phyloP scores from a whole-genome alignment of 768 basidiomycete species.

The Favolaschia claudopus region DNA sequence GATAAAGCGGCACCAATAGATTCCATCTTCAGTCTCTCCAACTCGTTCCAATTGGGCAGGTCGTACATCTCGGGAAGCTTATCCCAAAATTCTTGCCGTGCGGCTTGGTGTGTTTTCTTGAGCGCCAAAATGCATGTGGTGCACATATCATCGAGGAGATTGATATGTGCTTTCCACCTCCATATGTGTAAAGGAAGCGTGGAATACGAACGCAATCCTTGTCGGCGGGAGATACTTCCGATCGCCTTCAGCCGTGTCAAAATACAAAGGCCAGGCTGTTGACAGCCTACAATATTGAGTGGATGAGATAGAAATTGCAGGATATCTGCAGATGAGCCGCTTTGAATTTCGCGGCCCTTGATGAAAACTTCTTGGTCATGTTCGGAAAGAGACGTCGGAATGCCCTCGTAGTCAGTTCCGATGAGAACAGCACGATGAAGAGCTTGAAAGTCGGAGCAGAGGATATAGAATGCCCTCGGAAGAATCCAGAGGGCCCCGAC shows the following conservation, averaged over 20 bases:
- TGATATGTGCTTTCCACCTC: not conserved
- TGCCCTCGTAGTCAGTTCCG: not conserved
- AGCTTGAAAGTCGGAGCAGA: not conserved
- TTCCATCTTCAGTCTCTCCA: not conserved
- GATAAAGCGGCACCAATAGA: not conserved
- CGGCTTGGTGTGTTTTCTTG: not conserved
- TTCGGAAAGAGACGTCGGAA: not conserved
- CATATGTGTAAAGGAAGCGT: not conserved
- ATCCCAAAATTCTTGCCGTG: constrained; percentile 2
- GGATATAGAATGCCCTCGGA: not conserved
- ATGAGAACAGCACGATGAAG: not conserved
- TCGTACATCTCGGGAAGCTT: not conserved
- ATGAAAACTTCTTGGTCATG: not conserved
- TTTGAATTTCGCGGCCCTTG: not conserved
- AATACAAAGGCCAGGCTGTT: not conserved
- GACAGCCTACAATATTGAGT: not conserved
- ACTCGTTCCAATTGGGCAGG: constrained; percentile 1
- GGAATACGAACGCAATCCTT: not conserved
- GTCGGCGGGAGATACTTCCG: too few relatives aligned
- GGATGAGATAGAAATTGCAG: not conserved
- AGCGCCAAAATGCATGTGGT: not conserved
- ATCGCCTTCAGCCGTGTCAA: not conserved
- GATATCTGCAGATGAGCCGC: not conserved
- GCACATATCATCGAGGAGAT: not conserved
- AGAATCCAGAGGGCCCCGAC: not conserved